Evolutionary conservation across 2,329 filamentous ascomycete species (phyloP).

Genomic region (Fusarium liriodendri): DNA sequence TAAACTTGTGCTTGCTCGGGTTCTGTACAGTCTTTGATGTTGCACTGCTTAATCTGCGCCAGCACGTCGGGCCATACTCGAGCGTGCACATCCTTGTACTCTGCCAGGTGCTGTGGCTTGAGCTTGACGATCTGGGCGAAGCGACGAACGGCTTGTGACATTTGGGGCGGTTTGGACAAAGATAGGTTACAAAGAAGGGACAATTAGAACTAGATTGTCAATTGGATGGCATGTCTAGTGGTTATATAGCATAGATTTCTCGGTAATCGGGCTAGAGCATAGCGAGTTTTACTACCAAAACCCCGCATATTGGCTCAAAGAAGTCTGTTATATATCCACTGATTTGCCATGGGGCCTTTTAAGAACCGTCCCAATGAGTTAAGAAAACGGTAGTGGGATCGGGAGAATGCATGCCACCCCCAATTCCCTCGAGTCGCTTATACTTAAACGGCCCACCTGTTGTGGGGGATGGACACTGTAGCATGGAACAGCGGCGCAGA

Average conservation of each 20-base stretch:
- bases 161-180: background rate
- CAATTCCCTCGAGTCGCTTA: background rate
- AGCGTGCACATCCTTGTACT: conserved; percentile 80
- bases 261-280: conserved; percentile 31
- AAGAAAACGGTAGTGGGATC: conserved; percentile 3
- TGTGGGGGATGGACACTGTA: conserved; percentile 18
- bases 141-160: conserved; percentile 59
- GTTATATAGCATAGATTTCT: conserved; percentile 17
- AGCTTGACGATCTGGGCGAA: conserved; percentile 80
- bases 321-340: background rate
- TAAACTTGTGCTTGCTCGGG: too few species aligned
- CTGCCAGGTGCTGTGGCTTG: conserved; percentile 71
- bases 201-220: background rate
- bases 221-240: background rate
- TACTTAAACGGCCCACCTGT: conserved; percentile 8
- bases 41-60: conserved; percentile 79
- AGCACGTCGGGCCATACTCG: conserved; percentile 83
- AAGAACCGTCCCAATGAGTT: background rate
- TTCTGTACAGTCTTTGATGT: conserved; percentile 75
- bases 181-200: background rate
- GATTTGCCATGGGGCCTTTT: background rate
- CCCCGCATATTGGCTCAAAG: conserved; percentile 24
- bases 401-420: conserved; percentile 7
- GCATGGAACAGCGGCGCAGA: background rate
- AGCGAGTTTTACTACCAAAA: conserved; percentile 28